Conservation (phyloP, 805 yeast species). For the Priceomyces medius region DNA sequence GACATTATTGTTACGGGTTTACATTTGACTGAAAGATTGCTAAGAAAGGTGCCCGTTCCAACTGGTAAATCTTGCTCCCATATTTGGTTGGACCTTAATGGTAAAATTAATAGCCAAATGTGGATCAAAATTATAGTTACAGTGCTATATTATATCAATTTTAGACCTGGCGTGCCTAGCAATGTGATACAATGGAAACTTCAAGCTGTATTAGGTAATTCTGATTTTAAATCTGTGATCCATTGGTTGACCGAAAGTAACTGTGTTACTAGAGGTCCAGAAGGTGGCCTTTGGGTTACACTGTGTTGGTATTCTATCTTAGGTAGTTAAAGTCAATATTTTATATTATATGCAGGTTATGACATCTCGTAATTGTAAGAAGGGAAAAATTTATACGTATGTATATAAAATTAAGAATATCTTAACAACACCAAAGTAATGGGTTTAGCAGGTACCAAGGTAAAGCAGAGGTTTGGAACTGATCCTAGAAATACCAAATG, state of each 20-base stretch:
- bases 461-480: constrained; percentile 79
- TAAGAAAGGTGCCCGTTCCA: constrained; percentile 46
- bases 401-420: no score
- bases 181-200: constrained; percentile 22
- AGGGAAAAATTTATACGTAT: no score
- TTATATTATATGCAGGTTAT: constrained; percentile 2
- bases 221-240: constrained; percentile 29
- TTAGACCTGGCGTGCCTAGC: constrained; percentile 37
- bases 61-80: constrained; percentile 60
- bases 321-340: constrained; percentile 19
- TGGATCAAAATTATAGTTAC: constrained; percentile 61
- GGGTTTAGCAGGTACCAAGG: constrained; percentile 82
- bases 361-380: background rate
- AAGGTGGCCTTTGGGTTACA: constrained; percentile 44
- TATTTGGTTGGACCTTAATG: constrained; percentile 70
- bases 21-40: constrained; percentile 5
- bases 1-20: constrained; percentile 50
- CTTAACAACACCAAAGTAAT: no score
- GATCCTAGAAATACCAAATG: constrained; percentile 95
- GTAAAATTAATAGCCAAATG: constrained; percentile 53
- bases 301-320: constrained; percentile 47
- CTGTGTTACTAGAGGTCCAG: constrained; percentile 30
- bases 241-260: constrained; percentile 43
- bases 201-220: constrained; percentile 26
- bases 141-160: constrained; percentile 34